Conservation (phyloP, 2,329 filamentous ascomycete genomes). For the Trichoderma harzianum region DNA sequence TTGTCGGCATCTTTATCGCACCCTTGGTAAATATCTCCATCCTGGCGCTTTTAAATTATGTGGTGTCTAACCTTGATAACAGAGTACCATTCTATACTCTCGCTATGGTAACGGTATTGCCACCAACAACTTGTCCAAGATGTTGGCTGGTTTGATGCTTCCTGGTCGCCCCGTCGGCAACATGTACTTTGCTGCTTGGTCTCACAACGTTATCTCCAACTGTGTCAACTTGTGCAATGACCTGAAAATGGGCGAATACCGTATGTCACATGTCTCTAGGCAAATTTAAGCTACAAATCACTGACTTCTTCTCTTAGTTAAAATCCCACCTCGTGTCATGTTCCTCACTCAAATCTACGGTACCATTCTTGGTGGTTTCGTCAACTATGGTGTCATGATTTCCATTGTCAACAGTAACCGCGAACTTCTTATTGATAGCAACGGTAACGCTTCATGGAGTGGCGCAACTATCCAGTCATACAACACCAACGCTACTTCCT, state of each 20-base stretch:
- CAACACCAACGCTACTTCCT: conserved; percentile 46
- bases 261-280: conserved; percentile 31
- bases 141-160: conserved; percentile 51
- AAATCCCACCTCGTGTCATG: conserved; percentile 54
- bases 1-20: conserved; percentile 41
- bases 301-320: conserved; percentile 38
- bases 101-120: conserved; percentile 55
- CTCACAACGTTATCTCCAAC: conserved; percentile 53
- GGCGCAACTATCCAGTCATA: conserved; percentile 49
- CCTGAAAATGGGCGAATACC: conserved; percentile 58
- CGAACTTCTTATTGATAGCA: conserved; percentile 42
- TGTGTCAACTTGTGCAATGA: conserved; percentile 49
- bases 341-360: conserved; percentile 55
- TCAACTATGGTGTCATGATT: conserved; percentile 56
- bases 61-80: conserved; percentile 10
- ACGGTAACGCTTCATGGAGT: conserved; percentile 52
- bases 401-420: conserved; percentile 49
- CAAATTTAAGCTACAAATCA: background rate
- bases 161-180: conserved; percentile 52
- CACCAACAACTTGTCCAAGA: conserved; percentile 57
- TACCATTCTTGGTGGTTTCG: conserved; percentile 49
- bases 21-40: conserved; percentile 40
- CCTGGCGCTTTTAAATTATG: background rate
- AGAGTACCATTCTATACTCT: conserved; percentile 51
- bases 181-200: conserved; percentile 59